Conservation (phyloP, 371 early-diverging fungal genomes). For the Saksenaea oblongispora region DNA sequence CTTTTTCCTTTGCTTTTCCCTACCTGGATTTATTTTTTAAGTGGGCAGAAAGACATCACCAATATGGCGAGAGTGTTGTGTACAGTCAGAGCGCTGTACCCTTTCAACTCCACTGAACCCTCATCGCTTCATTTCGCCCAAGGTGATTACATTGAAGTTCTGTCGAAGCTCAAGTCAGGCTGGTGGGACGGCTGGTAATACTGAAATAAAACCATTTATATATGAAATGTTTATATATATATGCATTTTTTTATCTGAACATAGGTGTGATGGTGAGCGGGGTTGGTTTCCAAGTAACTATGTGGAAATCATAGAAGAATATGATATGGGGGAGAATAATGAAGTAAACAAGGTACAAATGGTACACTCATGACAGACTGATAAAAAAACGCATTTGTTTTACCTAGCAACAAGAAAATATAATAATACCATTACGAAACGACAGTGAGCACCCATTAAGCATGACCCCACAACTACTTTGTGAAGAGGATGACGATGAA, state of each 20-base stretch:
- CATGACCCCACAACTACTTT: background rate
- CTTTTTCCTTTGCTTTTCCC: slow-evolving; percentile 3
- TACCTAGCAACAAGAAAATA: background rate
- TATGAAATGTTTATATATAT: background rate
- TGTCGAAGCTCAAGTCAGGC: slow-evolving; percentile 79
- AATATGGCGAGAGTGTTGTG: slow-evolving; percentile 3
- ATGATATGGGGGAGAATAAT: slow-evolving; percentile 12
- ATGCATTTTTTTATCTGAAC: too few relatives aligned
- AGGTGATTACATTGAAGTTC: slow-evolving; percentile 84
- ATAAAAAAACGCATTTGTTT: too few relatives aligned
- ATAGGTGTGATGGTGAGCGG: slow-evolving; percentile 57
- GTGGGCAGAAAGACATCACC: background rate
- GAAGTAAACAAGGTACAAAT: background rate
- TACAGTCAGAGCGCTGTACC: slow-evolving; percentile 11
- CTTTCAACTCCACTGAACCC: slow-evolving; percentile 55
- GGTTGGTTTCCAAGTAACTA: slow-evolving; percentile 95
- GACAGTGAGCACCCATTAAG: background rate
- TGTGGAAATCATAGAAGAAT: slow-evolving; percentile 59
- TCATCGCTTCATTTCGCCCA: slow-evolving; percentile 66
- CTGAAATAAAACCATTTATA: background rate
- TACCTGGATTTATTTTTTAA: background rate
- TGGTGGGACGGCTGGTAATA: slow-evolving; percentile 88
- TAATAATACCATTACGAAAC: background rate
- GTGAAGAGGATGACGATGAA: slow-evolving; percentile 1
- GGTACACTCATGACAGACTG: background rate